Base-by-base conservation (phyloP, 1,284 basidiomycete species). In the Pseudozyma hubeiensis region DNA sequence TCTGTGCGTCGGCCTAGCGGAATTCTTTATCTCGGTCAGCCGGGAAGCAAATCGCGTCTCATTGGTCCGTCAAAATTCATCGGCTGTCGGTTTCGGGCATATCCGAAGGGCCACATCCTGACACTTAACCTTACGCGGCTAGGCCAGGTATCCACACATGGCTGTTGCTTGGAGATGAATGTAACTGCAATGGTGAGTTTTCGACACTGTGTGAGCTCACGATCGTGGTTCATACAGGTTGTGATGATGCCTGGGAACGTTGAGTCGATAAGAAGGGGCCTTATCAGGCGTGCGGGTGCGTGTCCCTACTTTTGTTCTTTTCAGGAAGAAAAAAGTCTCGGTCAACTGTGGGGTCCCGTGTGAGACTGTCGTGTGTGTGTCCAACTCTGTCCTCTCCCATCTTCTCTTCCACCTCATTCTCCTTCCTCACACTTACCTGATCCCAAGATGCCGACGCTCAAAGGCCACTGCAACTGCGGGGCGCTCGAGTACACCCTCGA, bases 391-490 rank as follows among this genome's bases (percentile, higher is more conserved):
- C 29, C 24, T 9, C 35, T n/a, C 34, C 9, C 44, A 43, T 29
- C n/a, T 33, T 16, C 40, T 37, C 52, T 17, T 19, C 33, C 47
- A 69, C 49, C 24, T 30, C 47, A 11, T 16, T 13, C 39, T 31
- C 11, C 48, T 9, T 47, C 7, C n/a, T 0, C 19, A 3, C 4
- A 14, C 14, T 17, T 13, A 16, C n/a, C 35, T 37, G 14, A 37
- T 41, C 40, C n/a, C 40, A 43, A 31, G 39, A 52, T 64, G 64
- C 40, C 70, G 34, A 57, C 54, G 17, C 60, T 75, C 16, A 54
- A 31, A 13, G 75, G 75, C 29, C 67, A 77, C 60, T 77, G 75
- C 53, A 56, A 56, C 40, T 77, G 75, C 53, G 75, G 75, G n/a
- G 58, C 64, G 49, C 62, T 77, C 52, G 39, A 51, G 41, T 77